A percentile compares a stretch with the other conserved stretches of the same genome.
phyloP scores from a whole-genome alignment of 108 stramenopile genomes.

The Nannochloropsis gaditana region DNA sequence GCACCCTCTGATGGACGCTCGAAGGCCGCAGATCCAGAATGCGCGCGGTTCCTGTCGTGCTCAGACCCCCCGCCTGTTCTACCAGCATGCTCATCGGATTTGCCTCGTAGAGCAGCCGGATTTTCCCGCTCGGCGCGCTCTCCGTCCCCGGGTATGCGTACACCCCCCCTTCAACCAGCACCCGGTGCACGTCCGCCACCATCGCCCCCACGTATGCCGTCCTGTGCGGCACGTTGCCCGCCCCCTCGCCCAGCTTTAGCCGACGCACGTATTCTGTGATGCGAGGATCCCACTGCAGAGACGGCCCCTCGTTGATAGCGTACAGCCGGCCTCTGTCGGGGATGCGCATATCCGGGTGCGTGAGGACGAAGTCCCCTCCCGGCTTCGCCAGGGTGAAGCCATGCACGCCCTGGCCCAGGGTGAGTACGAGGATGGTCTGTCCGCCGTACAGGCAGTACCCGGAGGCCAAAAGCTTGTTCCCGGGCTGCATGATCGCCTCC shows the following conservation, averaged over 20 bases:
- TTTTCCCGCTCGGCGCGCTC: slow-evolving; percentile 71
- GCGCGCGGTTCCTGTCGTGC: slow-evolving; percentile 39
- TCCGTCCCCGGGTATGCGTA: slow-evolving; percentile 51
- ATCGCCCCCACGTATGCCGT: slow-evolving; percentile 45
- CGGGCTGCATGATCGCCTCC: slow-evolving; percentile 23
- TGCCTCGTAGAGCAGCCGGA: slow-evolving; percentile 86
- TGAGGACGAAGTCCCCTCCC: slow-evolving; percentile 40
- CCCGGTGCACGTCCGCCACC: slow-evolving; percentile 50
- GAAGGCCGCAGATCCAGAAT: slow-evolving; percentile 49
- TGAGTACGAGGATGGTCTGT: slow-evolving; percentile 44
- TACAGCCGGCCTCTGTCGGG: slow-evolving; percentile 29
- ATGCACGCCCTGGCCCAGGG: slow-evolving; percentile 40
- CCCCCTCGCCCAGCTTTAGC: slow-evolving; percentile 31
- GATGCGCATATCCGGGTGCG: slow-evolving; percentile 37
- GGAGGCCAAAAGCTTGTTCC: slow-evolving; percentile 24
- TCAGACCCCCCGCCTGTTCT: slow-evolving; percentile 71
- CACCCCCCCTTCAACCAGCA: slow-evolving; percentile 44
- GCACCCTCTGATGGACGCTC: slow-evolving; percentile 56
- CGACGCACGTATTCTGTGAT: slow-evolving; percentile 43
- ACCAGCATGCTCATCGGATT: slow-evolving; percentile 78
- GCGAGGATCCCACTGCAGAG: slow-evolving; percentile 29
- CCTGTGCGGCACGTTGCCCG: slow-evolving; percentile 12
- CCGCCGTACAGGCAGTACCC: slow-evolving; percentile 53
- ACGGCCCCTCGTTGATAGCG: slow-evolving; percentile 49
- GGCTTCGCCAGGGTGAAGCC: slow-evolving; percentile 45